Evolutionary conservation across 805 yeast genomes (phyloP).

Genomic region (Millerozyma acaciae): DNA sequence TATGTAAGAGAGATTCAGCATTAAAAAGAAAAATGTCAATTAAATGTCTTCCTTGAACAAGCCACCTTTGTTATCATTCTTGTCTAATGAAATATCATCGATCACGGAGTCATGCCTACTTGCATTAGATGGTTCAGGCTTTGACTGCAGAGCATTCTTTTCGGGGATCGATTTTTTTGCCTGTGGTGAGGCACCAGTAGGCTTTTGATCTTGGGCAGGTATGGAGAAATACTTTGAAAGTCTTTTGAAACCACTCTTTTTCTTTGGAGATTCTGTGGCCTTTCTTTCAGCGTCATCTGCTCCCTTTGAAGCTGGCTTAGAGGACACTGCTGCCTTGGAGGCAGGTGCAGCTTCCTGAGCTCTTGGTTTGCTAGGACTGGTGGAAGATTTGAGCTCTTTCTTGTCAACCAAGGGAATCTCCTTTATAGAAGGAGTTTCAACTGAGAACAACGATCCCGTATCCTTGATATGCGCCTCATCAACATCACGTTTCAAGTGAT

Average conservation of each 20-base stretch:
- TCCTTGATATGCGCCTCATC: constrained; percentile 35
- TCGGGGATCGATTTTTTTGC: neutral
- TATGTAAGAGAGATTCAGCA: too few species aligned
- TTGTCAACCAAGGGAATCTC: constrained; percentile 13
- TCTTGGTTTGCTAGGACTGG: constrained; percentile 1
- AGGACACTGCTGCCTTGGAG: neutral
- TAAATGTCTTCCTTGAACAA: constrained; percentile 41
- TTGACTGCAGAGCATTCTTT: neutral
- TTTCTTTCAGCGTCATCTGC: too few species aligned
- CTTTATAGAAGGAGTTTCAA: constrained; percentile 19
- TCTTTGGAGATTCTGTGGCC: constrained; percentile 9
- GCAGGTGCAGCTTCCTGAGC: constrained; percentile 7
- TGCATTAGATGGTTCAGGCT: constrained; percentile 1
- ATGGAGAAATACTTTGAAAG: constrained; percentile 16
- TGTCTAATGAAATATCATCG: constrained; percentile 28
- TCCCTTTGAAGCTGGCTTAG: constrained; percentile 3
- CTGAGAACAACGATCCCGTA: constrained; percentile 36
- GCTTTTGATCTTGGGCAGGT: neutral
- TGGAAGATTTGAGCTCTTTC: constrained; percentile 8
- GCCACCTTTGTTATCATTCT: constrained; percentile 30
- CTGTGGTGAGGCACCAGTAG: constrained; percentile 1
- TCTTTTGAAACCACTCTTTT: constrained; percentile 17
- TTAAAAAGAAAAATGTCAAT: too few species aligned
- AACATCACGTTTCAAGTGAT: constrained; percentile 41
- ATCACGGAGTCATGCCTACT: neutral